These are phyloP conservation scores for Herpotrichia juniperi DNA, from an alignment of 2,329 filamentous ascomycete species.

Conservation along the genomic window DNA sequence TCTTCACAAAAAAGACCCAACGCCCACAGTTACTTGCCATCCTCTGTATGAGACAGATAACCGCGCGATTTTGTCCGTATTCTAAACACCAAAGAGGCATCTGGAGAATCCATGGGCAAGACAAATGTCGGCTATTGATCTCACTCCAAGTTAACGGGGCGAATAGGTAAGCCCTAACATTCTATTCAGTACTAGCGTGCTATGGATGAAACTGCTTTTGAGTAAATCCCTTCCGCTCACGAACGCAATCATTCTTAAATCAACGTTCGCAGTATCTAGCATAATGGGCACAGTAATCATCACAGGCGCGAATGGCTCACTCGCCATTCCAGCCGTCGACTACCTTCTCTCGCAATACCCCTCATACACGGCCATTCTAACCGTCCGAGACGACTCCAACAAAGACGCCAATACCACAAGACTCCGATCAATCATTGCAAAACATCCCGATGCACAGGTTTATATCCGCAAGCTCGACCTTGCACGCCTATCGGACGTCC, in stretches of 20 bases:
- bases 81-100: too few relatives aligned
- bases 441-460: constrained; percentile 11
- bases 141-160: too few relatives aligned
- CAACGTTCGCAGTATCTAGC: neutral
- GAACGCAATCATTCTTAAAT: neutral
- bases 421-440: constrained; percentile 16
- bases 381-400: constrained; percentile 23
- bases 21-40: too few relatives aligned
- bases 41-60: too few relatives aligned
- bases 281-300: constrained; percentile 19
- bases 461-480: constrained; percentile 25
- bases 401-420: constrained; percentile 24
- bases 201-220: too few relatives aligned
- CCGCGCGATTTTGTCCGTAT: too few relatives aligned
- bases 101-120: too few relatives aligned
- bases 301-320: constrained; percentile 32
- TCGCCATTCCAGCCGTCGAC: constrained; percentile 23
- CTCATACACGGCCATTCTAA: constrained; percentile 17
- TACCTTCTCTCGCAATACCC: constrained; percentile 22
- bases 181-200: too few relatives aligned
- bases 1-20: too few relatives aligned
- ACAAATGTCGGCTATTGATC: too few relatives aligned
- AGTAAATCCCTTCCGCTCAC: neutral
- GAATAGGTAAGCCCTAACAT: too few relatives aligned
- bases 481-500: constrained; percentile 14